Percentiles rank a stretch among this genome's conserved stretches.
These are phyloP conservation scores for Physaria fendleri DNA, from an alignment of 345 rosid genomes.

Conservation along the genomic window DNA sequence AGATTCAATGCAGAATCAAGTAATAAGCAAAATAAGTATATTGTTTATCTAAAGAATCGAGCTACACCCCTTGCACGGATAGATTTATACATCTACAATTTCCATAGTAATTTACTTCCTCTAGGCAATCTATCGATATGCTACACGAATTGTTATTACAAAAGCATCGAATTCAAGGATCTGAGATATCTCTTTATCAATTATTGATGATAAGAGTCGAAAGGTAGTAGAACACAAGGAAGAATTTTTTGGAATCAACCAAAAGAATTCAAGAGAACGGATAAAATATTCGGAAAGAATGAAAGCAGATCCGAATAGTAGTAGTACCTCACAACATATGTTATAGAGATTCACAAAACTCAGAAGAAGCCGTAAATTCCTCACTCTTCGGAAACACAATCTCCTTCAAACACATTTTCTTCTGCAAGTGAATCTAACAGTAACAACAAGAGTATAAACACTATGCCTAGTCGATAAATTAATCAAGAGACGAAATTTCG, in stretches of 20 bases:
- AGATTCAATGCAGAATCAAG: slow-evolving; percentile 1
- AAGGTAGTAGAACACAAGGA: neutral
- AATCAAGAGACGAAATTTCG: too few species aligned
- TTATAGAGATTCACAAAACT: too few species aligned
- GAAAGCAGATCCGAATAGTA: neutral
- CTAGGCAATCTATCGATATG: slow-evolving; percentile 82
- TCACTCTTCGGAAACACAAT: too few species aligned
- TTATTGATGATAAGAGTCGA: neutral
- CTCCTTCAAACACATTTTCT: too few species aligned
- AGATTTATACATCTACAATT: too few species aligned
- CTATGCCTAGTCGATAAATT: too few species aligned
- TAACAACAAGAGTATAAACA: too few species aligned
- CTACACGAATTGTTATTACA: slow-evolving; percentile 32
- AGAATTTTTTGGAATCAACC: neutral
- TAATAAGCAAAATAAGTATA: neutral
- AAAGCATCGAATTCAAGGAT: slow-evolving; percentile 2
- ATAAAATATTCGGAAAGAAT: neutral
- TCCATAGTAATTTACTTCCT: too few species aligned
- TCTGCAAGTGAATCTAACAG: too few species aligned
- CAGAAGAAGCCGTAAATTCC: too few species aligned
- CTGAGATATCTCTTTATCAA: neutral
- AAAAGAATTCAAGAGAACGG: neutral
- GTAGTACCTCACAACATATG: slow-evolving; percentile 66
- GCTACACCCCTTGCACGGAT: slow-evolving; percentile 62
- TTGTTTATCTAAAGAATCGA: neutral